Evolutionary conservation across 768 basidiomycete species (phyloP), one percentile per base, ranked within the genome.

Genomic region (Boletus barrowsii): DNA sequence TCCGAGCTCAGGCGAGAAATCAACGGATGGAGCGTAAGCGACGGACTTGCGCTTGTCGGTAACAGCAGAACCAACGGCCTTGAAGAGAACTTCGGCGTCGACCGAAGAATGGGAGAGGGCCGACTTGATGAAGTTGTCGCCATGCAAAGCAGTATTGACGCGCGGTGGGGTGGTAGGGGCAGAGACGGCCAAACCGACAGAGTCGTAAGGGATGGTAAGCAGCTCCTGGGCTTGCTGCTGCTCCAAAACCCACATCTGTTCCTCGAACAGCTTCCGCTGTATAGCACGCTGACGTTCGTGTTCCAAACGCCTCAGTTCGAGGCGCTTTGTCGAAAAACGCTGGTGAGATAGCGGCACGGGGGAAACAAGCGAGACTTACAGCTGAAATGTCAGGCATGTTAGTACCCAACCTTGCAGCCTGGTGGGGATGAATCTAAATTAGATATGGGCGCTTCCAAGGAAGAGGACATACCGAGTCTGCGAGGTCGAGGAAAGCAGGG

Each of bases 181-280:
- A 3, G 92, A 93, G 51, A 90, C 88, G 15, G 93, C 92, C 44
- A 93, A 71, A 63, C 76, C 76, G 56, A 74, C 74, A n/a, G 79
- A 58, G 56, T 88, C 87, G 66, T 81, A 82, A 35, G 88, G 88
- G 62, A 92, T 79, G 60, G 72, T 81, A 64, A 94, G 83, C 37
- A 93, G 79, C 68, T 93, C 90, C 60, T 89, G 87, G 13, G 84
- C 86, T 73, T 98, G 95, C 70, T 93, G 87, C 59, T 88, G 87
- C 74, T 98, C 94, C 59, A 98, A 81, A 50, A 80, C 85, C 51
- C 88, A 87, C 95, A 97, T 97, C 74, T 97, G 93, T 64, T 96
- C 92, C 73, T 98, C 95, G 71, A 98, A 98, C 64, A 91, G 73
- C 72, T 86, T 88, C 68, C 93, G 87, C 69, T 96, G 94, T 41